Evolutionary conservation across 2,329 filamentous ascomycete genomes (phyloP), one percentile per base, ranked within the genome.

Genomic region (Exserohilum rostratum): DNA sequence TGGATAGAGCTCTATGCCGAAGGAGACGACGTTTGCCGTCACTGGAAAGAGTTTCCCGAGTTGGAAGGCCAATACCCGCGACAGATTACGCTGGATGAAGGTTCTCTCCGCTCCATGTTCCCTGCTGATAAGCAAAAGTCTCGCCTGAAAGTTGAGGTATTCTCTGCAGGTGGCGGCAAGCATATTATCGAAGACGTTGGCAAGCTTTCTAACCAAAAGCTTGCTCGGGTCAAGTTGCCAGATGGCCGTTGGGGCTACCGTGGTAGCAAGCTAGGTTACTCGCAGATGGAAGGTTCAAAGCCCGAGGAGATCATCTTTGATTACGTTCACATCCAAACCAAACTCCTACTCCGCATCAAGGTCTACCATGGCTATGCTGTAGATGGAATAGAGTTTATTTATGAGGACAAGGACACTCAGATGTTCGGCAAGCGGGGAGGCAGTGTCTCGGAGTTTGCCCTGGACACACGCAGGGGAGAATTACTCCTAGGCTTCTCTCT

Each of bases 381-480:
- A 11, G 89, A 96, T 71, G 95, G 95, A 0, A 76, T 99, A 17
- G 93, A 98, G 73, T 98, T 99, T 75, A 82, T 90, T 55, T 98
- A 96, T 70, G 93, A 98, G 68, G 92, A 98, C 73, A 83, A 85
- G 13, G 89, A 90, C 1, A 89, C 82, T 50, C 91, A 97, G 71
- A 75, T 97, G 3, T 96, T 99, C 79, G 95, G 95, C 35, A 93
- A 91, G 68, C 82, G 84, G 50, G 89, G 89, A 11, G 90, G 88
- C 6, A 88, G 88, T 59, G 77, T 83, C 20, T 87, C 89, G 67
- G 84, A 87, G 40, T 96, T 96, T 77, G 83, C 89, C 13, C 82
- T 98, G 64, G 93, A 98, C 75, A 87, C 90, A 30, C 86, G 91
- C 38, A 87, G 87, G 50, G 92, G 93, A 50, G 95, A 99, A 77